These are phyloP conservation scores for Polyporus arcularius DNA, from an alignment of 768 basidiomycete genomes.

Conservation along the genomic window DNA sequence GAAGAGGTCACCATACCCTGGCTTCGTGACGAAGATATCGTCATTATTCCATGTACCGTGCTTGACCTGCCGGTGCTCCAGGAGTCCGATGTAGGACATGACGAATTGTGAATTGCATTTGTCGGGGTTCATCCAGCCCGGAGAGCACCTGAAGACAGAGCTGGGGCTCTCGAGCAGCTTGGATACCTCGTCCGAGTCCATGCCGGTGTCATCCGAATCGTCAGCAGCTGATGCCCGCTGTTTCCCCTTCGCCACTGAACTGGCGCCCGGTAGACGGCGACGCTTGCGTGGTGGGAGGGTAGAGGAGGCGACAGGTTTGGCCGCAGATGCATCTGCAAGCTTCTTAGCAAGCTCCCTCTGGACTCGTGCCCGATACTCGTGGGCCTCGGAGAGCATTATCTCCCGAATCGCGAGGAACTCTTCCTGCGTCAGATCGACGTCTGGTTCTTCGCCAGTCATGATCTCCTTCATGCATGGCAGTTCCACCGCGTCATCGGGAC, in stretches of 20 bases:
- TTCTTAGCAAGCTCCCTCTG: background rate
- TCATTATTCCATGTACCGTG: background rate
- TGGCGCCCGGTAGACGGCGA: background rate
- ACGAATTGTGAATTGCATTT: background rate
- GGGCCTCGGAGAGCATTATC: background rate
- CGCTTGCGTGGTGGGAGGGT: background rate
- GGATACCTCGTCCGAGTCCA: background rate
- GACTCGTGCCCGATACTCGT: background rate
- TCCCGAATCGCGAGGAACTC: background rate
- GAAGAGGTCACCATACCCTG: background rate
- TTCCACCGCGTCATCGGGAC: background rate
- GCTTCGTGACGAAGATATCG: background rate
- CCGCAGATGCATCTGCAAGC: background rate
- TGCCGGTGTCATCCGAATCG: background rate
- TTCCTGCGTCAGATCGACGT: background rate
- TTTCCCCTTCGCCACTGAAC: background rate
- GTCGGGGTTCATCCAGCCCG: background rate
- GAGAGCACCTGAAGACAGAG: background rate
- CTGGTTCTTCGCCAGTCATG: background rate
- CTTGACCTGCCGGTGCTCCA: background rate
- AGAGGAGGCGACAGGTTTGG: background rate
- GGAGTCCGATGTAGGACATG: background rate
- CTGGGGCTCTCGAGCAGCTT: background rate
- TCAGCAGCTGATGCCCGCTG: background rate
- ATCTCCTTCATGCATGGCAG: background rate